Evolutionary conservation across 148 eudicot species (phyloP).

Genomic region (Cornus florida): DNA sequence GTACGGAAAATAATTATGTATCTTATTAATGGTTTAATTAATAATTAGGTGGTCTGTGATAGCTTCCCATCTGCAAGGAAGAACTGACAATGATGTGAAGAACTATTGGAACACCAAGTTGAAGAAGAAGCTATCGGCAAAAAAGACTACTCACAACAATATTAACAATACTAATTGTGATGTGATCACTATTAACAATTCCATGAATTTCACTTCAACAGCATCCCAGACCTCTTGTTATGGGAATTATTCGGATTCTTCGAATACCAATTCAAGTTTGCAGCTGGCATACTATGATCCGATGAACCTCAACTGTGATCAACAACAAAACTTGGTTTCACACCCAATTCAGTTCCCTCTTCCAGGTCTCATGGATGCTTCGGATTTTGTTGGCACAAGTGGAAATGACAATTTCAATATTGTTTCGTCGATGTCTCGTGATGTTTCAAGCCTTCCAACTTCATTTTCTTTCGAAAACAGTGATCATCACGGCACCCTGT

Average conservation of each 20-base stretch:
- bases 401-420: too few species aligned
- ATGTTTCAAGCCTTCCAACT: background rate
- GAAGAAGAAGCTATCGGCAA: slow-evolving; percentile 50
- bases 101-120: slow-evolving; percentile 83
- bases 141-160: background rate
- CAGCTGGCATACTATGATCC: background rate
- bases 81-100: slow-evolving; percentile 82
- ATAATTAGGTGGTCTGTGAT: slow-evolving; percentile 65
- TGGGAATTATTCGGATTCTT: background rate
- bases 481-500: background rate
- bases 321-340: background rate
- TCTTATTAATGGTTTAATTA: background rate
- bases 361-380: background rate
- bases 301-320: background rate
- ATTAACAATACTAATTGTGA: too few species aligned
- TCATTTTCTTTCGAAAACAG: slow-evolving; percentile 1
- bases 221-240: background rate
- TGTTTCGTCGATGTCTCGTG: background rate
- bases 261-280: background rate
- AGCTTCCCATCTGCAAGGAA: slow-evolving; percentile 68
- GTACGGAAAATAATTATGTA: background rate
- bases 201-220: background rate
- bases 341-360: background rate
- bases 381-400: background rate
- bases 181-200: too few species aligned